A percentile compares a stretch with the other conserved stretches of the same genome.
These are phyloP conservation scores for Diaporthe destruens DNA, from an alignment of 2,329 filamentous ascomycete genomes.

Conservation along the genomic window DNA sequence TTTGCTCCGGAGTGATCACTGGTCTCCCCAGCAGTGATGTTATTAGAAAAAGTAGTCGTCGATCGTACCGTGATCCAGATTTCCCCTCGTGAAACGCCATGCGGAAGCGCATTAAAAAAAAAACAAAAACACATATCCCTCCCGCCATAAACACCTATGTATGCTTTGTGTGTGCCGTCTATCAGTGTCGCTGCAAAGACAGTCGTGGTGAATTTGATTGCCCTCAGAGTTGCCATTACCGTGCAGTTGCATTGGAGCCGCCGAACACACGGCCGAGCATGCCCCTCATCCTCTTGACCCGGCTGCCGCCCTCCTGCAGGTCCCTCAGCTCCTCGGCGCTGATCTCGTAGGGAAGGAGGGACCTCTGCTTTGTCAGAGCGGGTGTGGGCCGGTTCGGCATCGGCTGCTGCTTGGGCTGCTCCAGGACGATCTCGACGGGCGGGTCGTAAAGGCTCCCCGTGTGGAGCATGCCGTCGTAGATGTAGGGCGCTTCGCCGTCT, in stretches of 20 bases:
- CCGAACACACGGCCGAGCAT: slow-evolving; percentile 68
- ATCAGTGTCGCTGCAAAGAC: slow-evolving; percentile 19
- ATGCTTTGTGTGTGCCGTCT: slow-evolving; percentile 31
- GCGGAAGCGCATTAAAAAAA: slow-evolving; percentile 8
- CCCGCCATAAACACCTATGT: slow-evolving; percentile 28
- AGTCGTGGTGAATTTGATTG: background rate
- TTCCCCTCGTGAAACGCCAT: slow-evolving; percentile 25
- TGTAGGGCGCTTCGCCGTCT: slow-evolving; percentile 58
- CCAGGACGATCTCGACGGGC: slow-evolving; percentile 60
- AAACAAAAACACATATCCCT: background rate
- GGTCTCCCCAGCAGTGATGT: slow-evolving; percentile 30
- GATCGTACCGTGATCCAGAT: slow-evolving; percentile 12
- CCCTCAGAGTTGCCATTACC: slow-evolving; percentile 46
- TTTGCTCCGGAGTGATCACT: slow-evolving; percentile 28
- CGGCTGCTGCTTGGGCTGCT: slow-evolving; percentile 46
- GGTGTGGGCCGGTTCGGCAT: slow-evolving; percentile 38
- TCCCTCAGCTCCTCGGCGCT: slow-evolving; percentile 64
- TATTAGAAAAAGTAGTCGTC: slow-evolving; percentile 26
- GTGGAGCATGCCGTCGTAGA: slow-evolving; percentile 50
- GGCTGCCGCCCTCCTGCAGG: slow-evolving; percentile 63
- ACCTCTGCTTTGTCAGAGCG: slow-evolving; percentile 43
- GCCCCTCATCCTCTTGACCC: slow-evolving; percentile 58
- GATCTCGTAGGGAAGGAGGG: slow-evolving; percentile 68
- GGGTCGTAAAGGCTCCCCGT: slow-evolving; percentile 61
- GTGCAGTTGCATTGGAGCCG: slow-evolving; percentile 54